Conservation (phyloP, 2,329 filamentous ascomycete species). For the Verticillium tricorpus region DNA sequence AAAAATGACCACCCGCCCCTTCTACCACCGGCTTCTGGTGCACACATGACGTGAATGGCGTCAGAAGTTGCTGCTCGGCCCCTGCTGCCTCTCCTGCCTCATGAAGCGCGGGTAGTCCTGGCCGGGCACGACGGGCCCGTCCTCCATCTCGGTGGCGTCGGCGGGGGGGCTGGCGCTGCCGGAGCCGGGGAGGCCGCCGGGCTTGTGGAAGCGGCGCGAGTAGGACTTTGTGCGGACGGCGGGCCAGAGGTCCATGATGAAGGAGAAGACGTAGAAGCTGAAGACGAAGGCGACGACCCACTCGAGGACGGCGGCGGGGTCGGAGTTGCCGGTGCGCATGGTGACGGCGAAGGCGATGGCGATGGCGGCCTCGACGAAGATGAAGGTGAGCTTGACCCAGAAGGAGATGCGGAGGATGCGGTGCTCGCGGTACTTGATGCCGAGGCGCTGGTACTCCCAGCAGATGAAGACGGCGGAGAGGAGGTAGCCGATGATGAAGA, state of each 20-base stretch:
- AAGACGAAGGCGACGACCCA: slow-evolving; percentile 78
- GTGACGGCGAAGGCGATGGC: slow-evolving; percentile 67
- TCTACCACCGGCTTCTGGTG: too few species aligned
- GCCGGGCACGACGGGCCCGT: background rate
- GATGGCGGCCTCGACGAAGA: slow-evolving; percentile 72
- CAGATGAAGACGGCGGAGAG: slow-evolving; percentile 84
- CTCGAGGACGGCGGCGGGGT: slow-evolving; percentile 75
- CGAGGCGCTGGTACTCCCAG: slow-evolving; percentile 82
- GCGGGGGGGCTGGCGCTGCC: background rate
- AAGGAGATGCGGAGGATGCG: slow-evolving; percentile 73
- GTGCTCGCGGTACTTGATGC: slow-evolving; percentile 66
- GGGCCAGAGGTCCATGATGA: slow-evolving; percentile 82
- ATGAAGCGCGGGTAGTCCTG: slow-evolving; percentile 2
- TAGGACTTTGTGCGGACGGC: slow-evolving; percentile 57
- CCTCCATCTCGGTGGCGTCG: background rate
- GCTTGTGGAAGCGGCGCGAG: slow-evolving; percentile 8
- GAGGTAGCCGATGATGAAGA: slow-evolving; percentile 86
- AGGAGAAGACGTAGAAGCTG: slow-evolving; percentile 82
- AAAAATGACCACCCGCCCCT: too few species aligned
- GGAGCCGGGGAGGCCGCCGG: background rate
- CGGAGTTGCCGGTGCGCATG: slow-evolving; percentile 41
- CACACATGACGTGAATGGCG: too few species aligned
- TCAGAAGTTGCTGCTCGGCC: background rate
- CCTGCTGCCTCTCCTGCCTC: background rate
- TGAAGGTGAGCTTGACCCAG: slow-evolving; percentile 81